A percentile compares a stretch with the other conserved stretches of the same genome.
These are phyloP conservation scores for Citeromyces siamensis DNA, from an alignment of 1,139 yeast species.

Conservation along the genomic window DNA sequence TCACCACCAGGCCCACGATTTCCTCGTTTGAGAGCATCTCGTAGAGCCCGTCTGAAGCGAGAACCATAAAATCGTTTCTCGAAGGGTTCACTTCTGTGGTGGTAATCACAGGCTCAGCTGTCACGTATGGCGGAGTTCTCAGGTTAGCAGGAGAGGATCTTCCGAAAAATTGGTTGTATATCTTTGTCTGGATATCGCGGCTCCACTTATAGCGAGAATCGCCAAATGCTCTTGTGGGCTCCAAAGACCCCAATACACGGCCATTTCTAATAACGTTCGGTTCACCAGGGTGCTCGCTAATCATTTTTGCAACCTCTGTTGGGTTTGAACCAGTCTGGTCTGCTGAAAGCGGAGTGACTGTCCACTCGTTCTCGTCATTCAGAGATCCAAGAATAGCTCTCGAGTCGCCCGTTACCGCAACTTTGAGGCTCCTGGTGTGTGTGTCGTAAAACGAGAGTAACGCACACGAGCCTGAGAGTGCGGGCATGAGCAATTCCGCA, in stretches of 20 bases:
- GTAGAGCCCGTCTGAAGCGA: slow-evolving; percentile 92
- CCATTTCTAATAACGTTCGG: slow-evolving; percentile 78
- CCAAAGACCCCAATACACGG: slow-evolving; percentile 85
- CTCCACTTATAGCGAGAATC: slow-evolving; percentile 88
- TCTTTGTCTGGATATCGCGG: slow-evolving; percentile 61
- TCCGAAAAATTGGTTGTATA: slow-evolving; percentile 74
- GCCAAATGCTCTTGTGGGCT: slow-evolving; percentile 95
- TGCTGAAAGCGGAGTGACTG: slow-evolving; percentile 72
- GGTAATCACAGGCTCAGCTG: slow-evolving; percentile 91
- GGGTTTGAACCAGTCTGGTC: slow-evolving; percentile 95
- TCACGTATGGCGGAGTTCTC: slow-evolving; percentile 90
- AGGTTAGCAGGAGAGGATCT: slow-evolving; percentile 69
- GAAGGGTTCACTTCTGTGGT: slow-evolving; percentile 64
- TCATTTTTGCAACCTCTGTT: slow-evolving; percentile 74
- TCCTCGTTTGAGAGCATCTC: slow-evolving; percentile 90
- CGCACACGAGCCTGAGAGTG: slow-evolving; percentile 93
- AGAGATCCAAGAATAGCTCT: slow-evolving; percentile 80
- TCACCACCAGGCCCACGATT: slow-evolving; percentile 82
- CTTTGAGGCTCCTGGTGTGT: slow-evolving; percentile 54
- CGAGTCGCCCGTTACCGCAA: slow-evolving; percentile 96
- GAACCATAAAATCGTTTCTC: slow-evolving; percentile 73
- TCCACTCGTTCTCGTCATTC: slow-evolving; percentile 60
- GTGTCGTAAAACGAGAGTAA: slow-evolving; percentile 80
- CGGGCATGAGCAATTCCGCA: slow-evolving; percentile 77
- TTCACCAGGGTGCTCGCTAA: slow-evolving; percentile 86